Conservation (phyloP, 805 yeast species). For the Candida germanica region DNA sequence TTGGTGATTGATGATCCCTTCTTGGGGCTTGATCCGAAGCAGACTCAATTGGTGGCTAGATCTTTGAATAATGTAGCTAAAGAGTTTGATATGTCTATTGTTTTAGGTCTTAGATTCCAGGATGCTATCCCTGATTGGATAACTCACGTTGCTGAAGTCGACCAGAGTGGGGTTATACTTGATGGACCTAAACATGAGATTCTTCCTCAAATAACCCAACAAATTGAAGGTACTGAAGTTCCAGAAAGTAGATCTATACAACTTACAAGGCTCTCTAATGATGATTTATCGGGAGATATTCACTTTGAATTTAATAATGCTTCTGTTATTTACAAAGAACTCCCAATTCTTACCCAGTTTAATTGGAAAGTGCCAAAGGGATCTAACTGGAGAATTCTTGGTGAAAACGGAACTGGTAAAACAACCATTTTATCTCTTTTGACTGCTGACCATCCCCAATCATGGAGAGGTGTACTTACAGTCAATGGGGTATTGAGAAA, state of each 20-base stretch:
- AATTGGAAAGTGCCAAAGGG: conserved; percentile 67
- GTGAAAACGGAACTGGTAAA: conserved; percentile 91
- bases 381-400: conserved; percentile 84
- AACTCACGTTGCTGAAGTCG: conserved; percentile 64
- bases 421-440: conserved; percentile 80
- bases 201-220: background rate
- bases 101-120: conserved; percentile 74
- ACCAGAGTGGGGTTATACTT: conserved; percentile 48
- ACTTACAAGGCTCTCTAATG: conserved; percentile 6
- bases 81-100: conserved; percentile 50
- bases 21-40: conserved; percentile 81
- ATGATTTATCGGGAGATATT: background rate
- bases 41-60: conserved; percentile 56
- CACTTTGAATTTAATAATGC: conserved; percentile 54
- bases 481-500: conserved; percentile 65
- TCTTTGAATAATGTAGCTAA: conserved; percentile 38
- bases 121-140: conserved; percentile 81
- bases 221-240: conserved; percentile 5
- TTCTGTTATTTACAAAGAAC: conserved; percentile 62
- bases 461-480: conserved; percentile 73
- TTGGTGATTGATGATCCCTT: conserved; percentile 88
- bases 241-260: conserved; percentile 15
- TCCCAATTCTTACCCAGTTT: conserved; percentile 56
- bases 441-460: conserved; percentile 95
- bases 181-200: conserved; percentile 45